Base-by-base conservation (phyloP, 2,329 filamentous ascomycete genomes). In the Paracorniculantispora psalliotae region DNA sequence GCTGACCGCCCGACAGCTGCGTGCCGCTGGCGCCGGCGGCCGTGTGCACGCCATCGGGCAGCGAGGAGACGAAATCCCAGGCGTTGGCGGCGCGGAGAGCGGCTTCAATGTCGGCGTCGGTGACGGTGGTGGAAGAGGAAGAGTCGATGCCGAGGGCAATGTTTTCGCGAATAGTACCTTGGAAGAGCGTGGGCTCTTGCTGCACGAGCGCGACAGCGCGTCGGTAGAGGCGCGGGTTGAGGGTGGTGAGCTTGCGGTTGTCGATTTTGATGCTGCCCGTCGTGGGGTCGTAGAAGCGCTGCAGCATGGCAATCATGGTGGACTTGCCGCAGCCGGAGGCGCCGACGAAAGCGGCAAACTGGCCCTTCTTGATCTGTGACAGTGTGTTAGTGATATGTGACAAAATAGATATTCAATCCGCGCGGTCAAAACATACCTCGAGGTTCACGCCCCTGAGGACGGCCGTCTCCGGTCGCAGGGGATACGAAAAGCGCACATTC, bases 41-140 rank as follows among this genome's bases (percentile, higher is more conserved):
- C 0, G 92, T 97, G 68, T 96, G 91, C 5, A 97, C 83, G 3
- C 92, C 92, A 61, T 96, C 91, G 30, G 92, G 92, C 67, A 97
- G 96, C 69, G 96, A 92, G 69, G 87, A 86, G 1, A 82, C 76
- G 60, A 82, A 82, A 43, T 79, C 77, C 63, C 76, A 75, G 1
- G 77, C 78, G 69, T 79, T 80, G 33, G 79, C 77, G 58, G 78
- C 75, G 17, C 71, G 68, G 59, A 77, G 78, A 4, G 80, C 80
- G 12, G 72, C 67, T 44, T 75, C 68, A 4, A 81, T 74, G 17
- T 72, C 66, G 21, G 67, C 67, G 52, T 68, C 69, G 33, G 75
- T 72, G 6, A 69, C 65, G 1, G 56, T 58, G 0, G 54, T 28
- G 3, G 48, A 47, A 1, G 43, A n/a, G 17, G 59, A 26, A 9